phyloP scores from a whole-genome alignment of 169 alveolate species.

The Perkinsus marinus region DNA sequence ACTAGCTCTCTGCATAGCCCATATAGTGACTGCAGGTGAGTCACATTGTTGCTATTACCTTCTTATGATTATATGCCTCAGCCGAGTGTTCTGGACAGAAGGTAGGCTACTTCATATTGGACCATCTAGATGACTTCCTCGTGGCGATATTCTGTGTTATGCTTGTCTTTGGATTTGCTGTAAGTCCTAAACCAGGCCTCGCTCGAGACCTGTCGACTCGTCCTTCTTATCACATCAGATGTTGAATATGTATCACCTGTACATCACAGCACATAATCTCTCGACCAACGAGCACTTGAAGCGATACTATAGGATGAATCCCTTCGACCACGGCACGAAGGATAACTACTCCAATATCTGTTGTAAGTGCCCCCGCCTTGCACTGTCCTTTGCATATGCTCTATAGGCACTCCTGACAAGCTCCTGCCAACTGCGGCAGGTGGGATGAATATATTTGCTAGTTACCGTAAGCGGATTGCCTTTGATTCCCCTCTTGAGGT shows the following conservation, averaged over 20 bases:
- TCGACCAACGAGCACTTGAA: slow-evolving; percentile 6
- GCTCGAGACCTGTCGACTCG: not conserved
- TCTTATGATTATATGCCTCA: not conserved
- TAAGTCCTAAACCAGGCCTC: not conserved
- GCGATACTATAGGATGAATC: not conserved
- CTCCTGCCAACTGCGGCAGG: not conserved
- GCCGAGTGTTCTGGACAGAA: not conserved
- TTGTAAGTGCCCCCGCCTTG: not conserved
- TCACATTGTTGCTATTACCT: not conserved
- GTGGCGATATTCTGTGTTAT: not conserved
- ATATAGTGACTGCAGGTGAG: not conserved
- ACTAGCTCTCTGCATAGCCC: not conserved
- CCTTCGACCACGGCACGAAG: slow-evolving; percentile 1
- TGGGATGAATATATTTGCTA: not conserved
- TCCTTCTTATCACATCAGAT: not conserved
- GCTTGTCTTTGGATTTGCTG: not conserved
- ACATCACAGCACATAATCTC: not conserved
- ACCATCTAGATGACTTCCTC: not conserved
- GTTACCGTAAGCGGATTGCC: not conserved
- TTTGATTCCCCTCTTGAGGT: no score
- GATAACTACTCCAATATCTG: not conserved
- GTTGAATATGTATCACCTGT: not conserved
- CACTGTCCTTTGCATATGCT: no score
- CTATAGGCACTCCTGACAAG: not conserved
- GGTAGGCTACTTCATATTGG: not conserved